These are phyloP conservation scores for Naumovozyma castellii DNA, from an alignment of 805 yeast species.

Conservation along the genomic window DNA sequence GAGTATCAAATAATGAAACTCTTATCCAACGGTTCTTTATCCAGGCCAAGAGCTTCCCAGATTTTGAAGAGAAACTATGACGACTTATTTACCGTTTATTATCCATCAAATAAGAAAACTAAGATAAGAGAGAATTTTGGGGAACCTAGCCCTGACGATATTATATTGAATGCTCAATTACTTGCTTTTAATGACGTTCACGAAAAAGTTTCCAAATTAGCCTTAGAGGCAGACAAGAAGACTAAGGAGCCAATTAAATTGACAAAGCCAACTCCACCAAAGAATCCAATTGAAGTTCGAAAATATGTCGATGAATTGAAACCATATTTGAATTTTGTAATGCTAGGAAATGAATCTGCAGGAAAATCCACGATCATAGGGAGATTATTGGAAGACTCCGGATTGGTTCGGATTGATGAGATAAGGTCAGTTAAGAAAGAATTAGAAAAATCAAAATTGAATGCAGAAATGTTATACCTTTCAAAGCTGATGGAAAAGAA, in stretches of 20 bases:
- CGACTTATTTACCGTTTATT: constrained; percentile 26
- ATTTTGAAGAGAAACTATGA: constrained; percentile 18
- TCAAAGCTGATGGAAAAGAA: constrained; percentile 7
- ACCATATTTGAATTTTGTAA: constrained; percentile 1
- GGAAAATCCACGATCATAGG: constrained; percentile 14
- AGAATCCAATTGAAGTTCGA: constrained; percentile 1
- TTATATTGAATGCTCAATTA: constrained; percentile 49
- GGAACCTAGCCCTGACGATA: constrained; percentile 79
- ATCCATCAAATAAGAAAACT: constrained; percentile 32
- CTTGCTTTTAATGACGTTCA: constrained; percentile 32
- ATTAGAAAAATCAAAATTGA: not conserved
- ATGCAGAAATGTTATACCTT: not conserved
- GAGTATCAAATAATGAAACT: too few species aligned
- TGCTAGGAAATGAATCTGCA: constrained; percentile 7
- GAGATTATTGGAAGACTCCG: constrained; percentile 6
- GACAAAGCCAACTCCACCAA: constrained; percentile 1
- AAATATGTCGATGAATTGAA: not conserved
- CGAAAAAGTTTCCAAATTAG: constrained; percentile 9
- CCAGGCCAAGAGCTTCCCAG: too few species aligned
- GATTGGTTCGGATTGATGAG: constrained; percentile 3
- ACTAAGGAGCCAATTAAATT: not conserved
- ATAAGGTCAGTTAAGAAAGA: constrained; percentile 6
- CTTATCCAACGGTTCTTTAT: too few species aligned
- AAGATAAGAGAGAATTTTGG: constrained; percentile 42
- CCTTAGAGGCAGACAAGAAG: not conserved